Evolutionary conservation across 2,329 filamentous ascomycete species (phyloP), one percentile per base, ranked within the genome.

Genomic region (Nemania abortiva): DNA sequence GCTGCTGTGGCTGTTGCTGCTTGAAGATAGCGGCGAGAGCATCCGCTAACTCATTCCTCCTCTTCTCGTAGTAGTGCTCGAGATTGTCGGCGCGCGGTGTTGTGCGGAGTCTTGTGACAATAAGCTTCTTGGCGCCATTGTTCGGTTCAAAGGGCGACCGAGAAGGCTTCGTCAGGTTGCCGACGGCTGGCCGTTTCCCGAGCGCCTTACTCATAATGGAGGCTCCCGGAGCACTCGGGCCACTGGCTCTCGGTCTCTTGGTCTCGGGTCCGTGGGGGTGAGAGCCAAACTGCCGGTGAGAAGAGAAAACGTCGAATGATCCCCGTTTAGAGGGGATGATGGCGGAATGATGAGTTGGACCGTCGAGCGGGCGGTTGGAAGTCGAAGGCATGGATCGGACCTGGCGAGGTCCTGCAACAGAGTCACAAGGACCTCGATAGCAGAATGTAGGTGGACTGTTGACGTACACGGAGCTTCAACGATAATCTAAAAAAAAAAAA

Each of bases 21-120:
- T 84, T 83, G 77, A 98, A 95, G 27, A 98, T 89, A 52, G 90
- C 88, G 11, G 86, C 84, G 62, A 99, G 82, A 1, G 94, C 93
- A 42, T 85, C 84, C 66, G 93, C 89, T 6, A 98, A 84, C 77
- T 97, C 91, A 49, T 83, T 81, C 89, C 92, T 93, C 3, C 90
- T 91, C 75, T 90, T 89, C 49, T 90, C 85, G 75, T 97, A 93
- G 82, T 97, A 98, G 71, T 89, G 86, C 70, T 92, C 89, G 22
- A 92, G 88, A 74, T 94, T 89, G 63, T 88, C 84, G 61, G 82
- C 77, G 47, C 81, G 78, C 66, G 87, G 86, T n/a, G 87, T 82
- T 1, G 88, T 86, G 68, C 91, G 90, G 72, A 98, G 87, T 79
- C 98, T 98, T 87, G 97, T 97, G 75, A 99, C 93, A n/a, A 95